A percentile compares a stretch with the other conserved stretches of the same genome.
Evolutionary conservation across 768 basidiomycete species (phyloP).

Genomic region (Leccinum aurantiacum): DNA sequence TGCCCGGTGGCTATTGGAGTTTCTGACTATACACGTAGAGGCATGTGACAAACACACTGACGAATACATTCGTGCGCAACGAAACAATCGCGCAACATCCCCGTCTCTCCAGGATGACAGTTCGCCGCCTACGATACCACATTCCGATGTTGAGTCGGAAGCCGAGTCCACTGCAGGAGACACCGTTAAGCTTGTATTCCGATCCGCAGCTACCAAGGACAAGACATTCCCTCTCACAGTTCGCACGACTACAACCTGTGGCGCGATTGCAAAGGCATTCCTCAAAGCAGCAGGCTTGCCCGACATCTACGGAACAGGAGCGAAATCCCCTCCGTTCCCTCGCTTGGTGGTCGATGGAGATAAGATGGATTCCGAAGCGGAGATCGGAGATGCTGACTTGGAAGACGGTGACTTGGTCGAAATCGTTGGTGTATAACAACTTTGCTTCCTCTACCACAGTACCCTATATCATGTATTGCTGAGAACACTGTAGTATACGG

Average conservation of each 20-base stretch:
- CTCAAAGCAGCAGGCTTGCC: conserved; percentile 65
- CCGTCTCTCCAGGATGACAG: conserved; percentile 13
- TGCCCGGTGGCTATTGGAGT: neutral
- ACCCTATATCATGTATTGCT: conserved; percentile 5
- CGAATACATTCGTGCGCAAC: conserved; percentile 56
- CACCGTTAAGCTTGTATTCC: conserved; percentile 65
- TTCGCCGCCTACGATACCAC: conserved; percentile 24
- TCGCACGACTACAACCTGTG: conserved; percentile 72
- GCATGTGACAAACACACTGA: conserved; percentile 64
- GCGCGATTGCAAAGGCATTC: conserved; percentile 73
- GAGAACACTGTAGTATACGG: neutral
- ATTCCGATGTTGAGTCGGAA: conserved; percentile 32
- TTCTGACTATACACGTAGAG: conserved; percentile 40
- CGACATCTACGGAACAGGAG: conserved; percentile 48
- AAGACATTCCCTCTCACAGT: conserved; percentile 66
- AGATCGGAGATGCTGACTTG: conserved; percentile 66
- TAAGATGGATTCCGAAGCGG: conserved; percentile 54
- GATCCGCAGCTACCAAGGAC: conserved; percentile 47
- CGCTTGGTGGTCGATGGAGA: conserved; percentile 69
- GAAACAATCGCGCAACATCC: conserved; percentile 28
- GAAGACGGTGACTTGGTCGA: conserved; percentile 84
- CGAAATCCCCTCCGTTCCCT: conserved; percentile 23
- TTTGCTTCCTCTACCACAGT: conserved; percentile 3
- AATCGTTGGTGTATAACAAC: conserved; percentile 53
- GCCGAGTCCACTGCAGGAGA: conserved; percentile 41